Percentiles rank a stretch among this genome's conserved stretches.
These are phyloP conservation scores for Penicillium pulvis DNA, from an alignment of 495 filamentous ascomycete species.

Conservation along the genomic window DNA sequence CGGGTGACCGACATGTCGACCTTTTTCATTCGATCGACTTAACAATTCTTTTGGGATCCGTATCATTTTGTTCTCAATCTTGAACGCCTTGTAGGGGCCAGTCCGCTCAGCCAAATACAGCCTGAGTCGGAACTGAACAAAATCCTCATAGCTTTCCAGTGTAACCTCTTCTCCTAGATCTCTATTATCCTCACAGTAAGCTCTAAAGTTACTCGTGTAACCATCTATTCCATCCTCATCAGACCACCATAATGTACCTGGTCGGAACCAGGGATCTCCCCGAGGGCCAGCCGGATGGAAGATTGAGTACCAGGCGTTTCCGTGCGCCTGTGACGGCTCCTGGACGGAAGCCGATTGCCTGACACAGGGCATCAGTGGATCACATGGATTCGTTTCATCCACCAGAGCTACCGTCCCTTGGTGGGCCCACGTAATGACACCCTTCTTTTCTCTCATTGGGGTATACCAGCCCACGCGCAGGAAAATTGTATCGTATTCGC, in stretches of 20 bases:
- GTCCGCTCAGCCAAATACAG: not conserved
- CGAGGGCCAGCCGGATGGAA: not conserved
- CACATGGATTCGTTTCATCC: not conserved
- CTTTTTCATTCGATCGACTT: not conserved
- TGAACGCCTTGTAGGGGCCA: not conserved
- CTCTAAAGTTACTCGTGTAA: not conserved
- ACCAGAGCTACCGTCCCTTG: not conserved
- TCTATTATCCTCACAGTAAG: not conserved
- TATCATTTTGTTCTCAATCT: constrained; percentile 4
- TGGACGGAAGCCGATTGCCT: not conserved
- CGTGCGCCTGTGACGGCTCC: not conserved
- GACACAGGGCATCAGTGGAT: not conserved
- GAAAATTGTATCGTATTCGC: not conserved
- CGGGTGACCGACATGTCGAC: not conserved
- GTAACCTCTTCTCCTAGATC: not conserved
- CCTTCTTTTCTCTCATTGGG: not conserved
- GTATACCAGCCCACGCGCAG: not conserved
- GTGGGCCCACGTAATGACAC: not conserved
- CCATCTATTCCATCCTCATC: not conserved
- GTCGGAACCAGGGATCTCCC: not conserved
- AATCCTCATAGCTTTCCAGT: constrained; percentile 7
- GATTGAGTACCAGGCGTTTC: not conserved
- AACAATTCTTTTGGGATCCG: constrained; percentile 2
- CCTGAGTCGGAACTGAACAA: constrained; percentile 9
- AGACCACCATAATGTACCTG: not conserved